Conservation (phyloP, 352 stramenopile species). For the Peronospora farinosa region DNA sequence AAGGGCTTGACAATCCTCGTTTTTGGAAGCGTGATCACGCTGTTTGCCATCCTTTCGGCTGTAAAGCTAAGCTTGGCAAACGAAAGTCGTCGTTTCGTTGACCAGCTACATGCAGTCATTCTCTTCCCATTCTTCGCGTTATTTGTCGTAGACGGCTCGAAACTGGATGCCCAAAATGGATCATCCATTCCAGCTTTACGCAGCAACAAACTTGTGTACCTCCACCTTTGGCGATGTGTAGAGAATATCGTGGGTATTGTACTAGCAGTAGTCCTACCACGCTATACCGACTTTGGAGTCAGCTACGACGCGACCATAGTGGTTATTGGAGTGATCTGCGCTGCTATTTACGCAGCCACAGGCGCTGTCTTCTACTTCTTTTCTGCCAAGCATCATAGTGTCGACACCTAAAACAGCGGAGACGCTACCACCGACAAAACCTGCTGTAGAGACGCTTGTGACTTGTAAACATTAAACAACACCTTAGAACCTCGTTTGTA, state of each 20-base stretch:
- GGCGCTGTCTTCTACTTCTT: slow-evolving; percentile 26
- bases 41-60: slow-evolving; percentile 32
- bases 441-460: slow-evolving; percentile 4
- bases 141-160: slow-evolving; percentile 50
- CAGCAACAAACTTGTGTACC: slow-evolving; percentile 27
- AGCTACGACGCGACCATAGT: slow-evolving; percentile 35
- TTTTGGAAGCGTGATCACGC: slow-evolving; percentile 33
- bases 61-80: slow-evolving; percentile 37
- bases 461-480: slow-evolving; percentile 12
- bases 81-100: slow-evolving; percentile 20
- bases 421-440: not conserved
- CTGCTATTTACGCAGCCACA: slow-evolving; percentile 29
- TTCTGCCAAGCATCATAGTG: slow-evolving; percentile 1
- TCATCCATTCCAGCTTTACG: slow-evolving; percentile 31
- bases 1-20: slow-evolving; percentile 36
- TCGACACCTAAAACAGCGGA: not conserved
- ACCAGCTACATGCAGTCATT: slow-evolving; percentile 42
- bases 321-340: slow-evolving; percentile 34
- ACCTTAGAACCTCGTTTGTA: not conserved
- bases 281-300: slow-evolving; percentile 59
- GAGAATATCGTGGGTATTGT: slow-evolving; percentile 46
- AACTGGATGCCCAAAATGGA: slow-evolving; percentile 31
- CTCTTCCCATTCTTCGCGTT: slow-evolving; percentile 68
- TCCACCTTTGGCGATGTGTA: slow-evolving; percentile 51
- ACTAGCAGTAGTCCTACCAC: slow-evolving; percentile 32